Conservation (phyloP, 2,329 filamentous ascomycete species). For the Chaetomiaceae sp. region DNA sequence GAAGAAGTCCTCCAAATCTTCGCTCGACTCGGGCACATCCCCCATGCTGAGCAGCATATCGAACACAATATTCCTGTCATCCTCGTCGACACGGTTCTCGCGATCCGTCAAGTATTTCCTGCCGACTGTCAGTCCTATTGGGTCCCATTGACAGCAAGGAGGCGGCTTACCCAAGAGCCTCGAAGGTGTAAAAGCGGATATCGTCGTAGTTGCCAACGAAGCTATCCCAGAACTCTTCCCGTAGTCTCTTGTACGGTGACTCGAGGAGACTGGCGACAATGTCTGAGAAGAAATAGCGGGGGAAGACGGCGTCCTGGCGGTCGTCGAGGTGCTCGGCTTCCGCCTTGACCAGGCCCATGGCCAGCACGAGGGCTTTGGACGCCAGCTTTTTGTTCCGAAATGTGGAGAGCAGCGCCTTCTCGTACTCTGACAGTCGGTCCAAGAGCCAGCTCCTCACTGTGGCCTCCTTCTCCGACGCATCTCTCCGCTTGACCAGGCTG, state of each 20-base stretch:
- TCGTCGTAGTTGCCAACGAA: slow-evolving; percentile 79
- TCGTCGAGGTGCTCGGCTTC: slow-evolving; percentile 61
- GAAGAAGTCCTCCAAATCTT: slow-evolving; percentile 67
- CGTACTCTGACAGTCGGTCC: slow-evolving; percentile 68
- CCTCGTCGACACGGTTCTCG: slow-evolving; percentile 28
- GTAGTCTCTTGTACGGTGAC: slow-evolving; percentile 54
- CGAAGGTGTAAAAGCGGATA: slow-evolving; percentile 76
- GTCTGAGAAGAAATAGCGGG: slow-evolving; percentile 58
- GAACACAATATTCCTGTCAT: slow-evolving; percentile 53
- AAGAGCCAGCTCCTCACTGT: slow-evolving; percentile 76
- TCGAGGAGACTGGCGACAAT: slow-evolving; percentile 60
- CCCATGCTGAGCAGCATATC: slow-evolving; percentile 63
- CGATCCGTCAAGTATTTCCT: slow-evolving; percentile 33
- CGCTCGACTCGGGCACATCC: slow-evolving; percentile 60
- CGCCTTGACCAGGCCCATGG: slow-evolving; percentile 80
- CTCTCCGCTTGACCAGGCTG: slow-evolving; percentile 60
- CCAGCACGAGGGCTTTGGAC: slow-evolving; percentile 66
- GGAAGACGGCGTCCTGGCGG: slow-evolving; percentile 64
- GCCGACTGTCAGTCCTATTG: background rate
- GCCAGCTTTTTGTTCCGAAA: slow-evolving; percentile 59
- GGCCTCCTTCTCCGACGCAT: slow-evolving; percentile 64
- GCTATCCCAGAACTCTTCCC: slow-evolving; percentile 69
- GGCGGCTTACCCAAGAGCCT: slow-evolving; percentile 59
- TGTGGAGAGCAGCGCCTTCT: slow-evolving; percentile 55
- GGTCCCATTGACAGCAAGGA: background rate